Base-by-base conservation (phyloP, 805 yeast genomes). In the Starmerella stigmatis region DNA sequence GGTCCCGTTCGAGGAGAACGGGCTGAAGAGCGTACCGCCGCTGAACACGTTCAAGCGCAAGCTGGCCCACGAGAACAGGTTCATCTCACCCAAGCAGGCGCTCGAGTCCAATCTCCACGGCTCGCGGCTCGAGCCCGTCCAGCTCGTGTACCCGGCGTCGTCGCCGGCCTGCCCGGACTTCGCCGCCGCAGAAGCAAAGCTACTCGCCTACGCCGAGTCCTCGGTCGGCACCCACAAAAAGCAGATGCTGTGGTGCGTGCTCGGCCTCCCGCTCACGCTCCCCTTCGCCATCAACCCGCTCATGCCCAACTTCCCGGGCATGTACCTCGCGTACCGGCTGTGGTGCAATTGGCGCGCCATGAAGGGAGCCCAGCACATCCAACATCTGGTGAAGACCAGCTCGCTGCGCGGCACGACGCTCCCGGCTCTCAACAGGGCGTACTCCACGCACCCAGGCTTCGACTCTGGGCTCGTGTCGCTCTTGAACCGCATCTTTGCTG, bases 271-370 rank as follows among this genome's bases (percentile, higher is more conserved):
- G 2, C 51, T 88, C 36, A 77, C 94, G 0, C 54, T 85, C 3
- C 97, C 97, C 2, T 61, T 88, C 34, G 86, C 85, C 0, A 55
- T 86, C 34, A 58, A 89, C 0, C 97, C 97, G 0, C 69, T 88
- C n/a, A 61, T 86, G 3, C 97, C 97, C 17, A 88, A 88, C 56
- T 74, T 88, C 17, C 97, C 97, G 0, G 95, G 95, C 0, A 81
- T 89, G 58, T 89, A 86, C 57, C 63, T 88, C 34, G 70, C 81
- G 3, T 88, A 81, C 60, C 70, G 97, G 49, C 70, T 81, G 16
- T 88, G 86, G 65, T 85, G 95, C 60, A 85, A 89, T 60, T 71
- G 79, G 59, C 81, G 81, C 55, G 95, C 95, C 0, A 67, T 72
- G 49, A 60, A 74, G 33, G 96, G 96, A 0, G 81, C 84, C 5